Evolutionary conservation across 257 asterid genomes (phyloP).

Genomic region (Solanum pennellii): DNA sequence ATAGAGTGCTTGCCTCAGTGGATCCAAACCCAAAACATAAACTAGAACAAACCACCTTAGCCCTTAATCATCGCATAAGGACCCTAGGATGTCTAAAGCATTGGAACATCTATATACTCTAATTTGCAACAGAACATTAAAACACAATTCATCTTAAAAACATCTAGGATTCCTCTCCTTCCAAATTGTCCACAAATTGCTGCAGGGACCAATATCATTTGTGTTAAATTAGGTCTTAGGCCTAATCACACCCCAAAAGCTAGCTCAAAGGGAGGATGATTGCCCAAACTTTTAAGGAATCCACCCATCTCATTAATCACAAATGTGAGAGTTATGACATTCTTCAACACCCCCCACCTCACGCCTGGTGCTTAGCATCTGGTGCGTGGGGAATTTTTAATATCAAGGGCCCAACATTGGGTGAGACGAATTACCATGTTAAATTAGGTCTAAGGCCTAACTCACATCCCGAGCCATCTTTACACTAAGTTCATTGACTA

Average conservation of each 20-base stretch:
- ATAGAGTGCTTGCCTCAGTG: neutral
- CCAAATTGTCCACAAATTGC: neutral
- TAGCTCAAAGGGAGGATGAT: neutral
- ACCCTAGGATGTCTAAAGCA: neutral
- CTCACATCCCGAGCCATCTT: slow-evolving; percentile 29
- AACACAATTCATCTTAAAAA: neutral
- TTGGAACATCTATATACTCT: neutral
- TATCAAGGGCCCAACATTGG: neutral
- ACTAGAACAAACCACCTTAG: neutral
- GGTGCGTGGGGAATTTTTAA: neutral
- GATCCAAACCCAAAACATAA: neutral
- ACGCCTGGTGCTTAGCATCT: neutral
- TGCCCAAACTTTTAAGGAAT: neutral
- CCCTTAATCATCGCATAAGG: neutral
- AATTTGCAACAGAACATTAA: neutral
- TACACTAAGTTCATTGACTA: slow-evolving; percentile 15
- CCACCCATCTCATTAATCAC: neutral
- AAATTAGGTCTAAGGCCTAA: neutral
- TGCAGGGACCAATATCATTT: neutral
- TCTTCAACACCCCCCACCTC: neutral
- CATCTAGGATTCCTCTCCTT: neutral
- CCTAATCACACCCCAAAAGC: neutral
- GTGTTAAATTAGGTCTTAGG: neutral
- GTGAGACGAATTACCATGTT: neutral
- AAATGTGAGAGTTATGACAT: neutral